Base-by-base conservation (phyloP, 1,284 basidiomycete genomes). In the Cystobasidiaceae sp. region DNA sequence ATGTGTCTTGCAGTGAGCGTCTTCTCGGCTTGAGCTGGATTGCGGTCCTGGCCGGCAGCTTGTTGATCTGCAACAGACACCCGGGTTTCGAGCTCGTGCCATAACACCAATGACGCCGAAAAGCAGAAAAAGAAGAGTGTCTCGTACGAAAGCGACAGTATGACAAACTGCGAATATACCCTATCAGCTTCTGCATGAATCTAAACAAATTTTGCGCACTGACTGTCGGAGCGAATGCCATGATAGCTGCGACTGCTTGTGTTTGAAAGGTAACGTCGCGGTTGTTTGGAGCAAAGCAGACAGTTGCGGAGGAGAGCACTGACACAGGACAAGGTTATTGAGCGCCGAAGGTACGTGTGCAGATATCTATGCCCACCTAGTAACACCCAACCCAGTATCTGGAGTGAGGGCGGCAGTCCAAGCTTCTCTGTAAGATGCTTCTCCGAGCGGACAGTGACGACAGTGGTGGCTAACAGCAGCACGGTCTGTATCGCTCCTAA, bases 101-200 rank as follows among this genome's bases (percentile, higher is more conserved):
- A 93, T 0, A 84, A 71, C 11, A 83, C 75, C 48, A 93, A 75
- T 1, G 84, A 84, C 8, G 78, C 77, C 0, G 85, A 82, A 73
- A 87, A 93, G 15, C 83, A 79, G 15, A 83, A 79, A 71, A 86
- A 91, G 77, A 93, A 93, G 9, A 92, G 79, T 0, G 86, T 87
- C 73, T 93, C 90, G 45, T 88, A 84, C 66, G 86, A 87, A 71
- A 93, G 85, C 1, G 89, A 89, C 17, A 93, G 81, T 33, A 92
- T 81, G 33, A 91, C 81, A 67, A 92, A 93, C 69, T 85, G 85
- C 0, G 86, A 86, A 0, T 85, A 84, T 69, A 92, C 87, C 1
- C 84, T 85, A 52, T 89, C 79, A 76, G 88, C 87, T 13, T 2
- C 17, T n/a, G 49, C n/a, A 19, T n/a, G 28, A 21, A 55, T 9